These are phyloP conservation scores for Pythium plurisporium DNA, from an alignment of 352 stramenopile genomes.

Conservation along the genomic window DNA sequence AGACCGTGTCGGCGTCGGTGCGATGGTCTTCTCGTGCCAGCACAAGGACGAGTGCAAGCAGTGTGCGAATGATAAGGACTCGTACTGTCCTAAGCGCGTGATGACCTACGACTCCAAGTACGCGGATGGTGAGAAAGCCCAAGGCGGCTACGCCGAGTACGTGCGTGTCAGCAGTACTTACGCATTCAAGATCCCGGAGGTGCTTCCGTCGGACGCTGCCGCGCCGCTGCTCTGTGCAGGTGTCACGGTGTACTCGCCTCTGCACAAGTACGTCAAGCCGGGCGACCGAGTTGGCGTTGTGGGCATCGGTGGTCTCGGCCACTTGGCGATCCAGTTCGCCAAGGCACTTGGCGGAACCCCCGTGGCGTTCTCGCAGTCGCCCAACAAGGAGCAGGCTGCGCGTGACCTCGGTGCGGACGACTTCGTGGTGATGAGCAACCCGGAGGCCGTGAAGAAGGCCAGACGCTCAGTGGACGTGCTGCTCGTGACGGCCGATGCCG, in stretches of 20 bases:
- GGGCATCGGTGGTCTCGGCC: slow-evolving; percentile 65
- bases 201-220: not conserved
- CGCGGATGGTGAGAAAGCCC: not conserved
- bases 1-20: not conserved
- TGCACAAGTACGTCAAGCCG: slow-evolving; percentile 8
- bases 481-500: slow-evolving; percentile 29
- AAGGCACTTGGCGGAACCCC: slow-evolving; percentile 43
- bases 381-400: slow-evolving; percentile 18
- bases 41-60: not conserved
- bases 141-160: not conserved
- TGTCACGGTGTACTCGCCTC: not conserved
- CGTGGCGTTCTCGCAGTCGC: slow-evolving; percentile 37
- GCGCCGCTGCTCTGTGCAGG: not conserved
- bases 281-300: slow-evolving; percentile 43
- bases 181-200: not conserved
- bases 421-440: slow-evolving; percentile 18
- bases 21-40: not conserved
- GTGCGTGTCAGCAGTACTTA: not conserved
- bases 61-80: not conserved
- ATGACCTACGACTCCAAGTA: not conserved
- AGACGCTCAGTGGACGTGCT: slow-evolving; percentile 21
- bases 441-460: slow-evolving; percentile 8
- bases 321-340: slow-evolving; percentile 65
- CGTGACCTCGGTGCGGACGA: slow-evolving; percentile 20
- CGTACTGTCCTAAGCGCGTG: not conserved